Evolutionary conservation across 2,329 filamentous ascomycete genomes (phyloP), one percentile per base, ranked within the genome.

Genomic region (Ustulina deusta): DNA sequence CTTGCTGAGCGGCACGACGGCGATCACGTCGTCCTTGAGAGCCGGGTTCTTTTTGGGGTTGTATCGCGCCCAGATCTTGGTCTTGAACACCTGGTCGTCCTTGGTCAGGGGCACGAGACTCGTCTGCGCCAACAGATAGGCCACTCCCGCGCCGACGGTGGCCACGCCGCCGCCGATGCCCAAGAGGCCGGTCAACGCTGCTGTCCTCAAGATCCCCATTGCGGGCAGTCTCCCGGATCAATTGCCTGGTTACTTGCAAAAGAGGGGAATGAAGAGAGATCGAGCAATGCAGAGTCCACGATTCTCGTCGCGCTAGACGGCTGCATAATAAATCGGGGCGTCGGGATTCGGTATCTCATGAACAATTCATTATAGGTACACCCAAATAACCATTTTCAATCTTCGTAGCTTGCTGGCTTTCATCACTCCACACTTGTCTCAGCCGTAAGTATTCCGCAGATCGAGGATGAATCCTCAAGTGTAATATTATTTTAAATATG

Each of bases 41-140:
- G 86, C 82, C 0, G 89, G 86, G 77, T 92, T 91, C 36, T 82
- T 79, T 48, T 85, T 83, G 1, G 88, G 86, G 74, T 93, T 93
- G 78, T 86, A 85, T 66, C 83, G 84, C 56, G 82, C 79, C 81
- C 86, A 91, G 63, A 84, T 78, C 20, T 83, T 81, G 32, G 86
- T 86, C 61, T 81, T 81, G 84, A 89, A 90, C 72, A 92, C 79
- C 40, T 87, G 85, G 72, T 92, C 90, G 71, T 85, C 83, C 51
- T 84, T 77, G n/a, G 83, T 78, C 54, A 90, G 85, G 61, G 87
- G 84, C 74, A 88, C 80, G 74, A 90, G 81, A 44, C 81, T 83
- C 72, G 87, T 89, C 68, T 84, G 82, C 68, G 85, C 82, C 49
- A 85, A 86, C 66, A 85, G 82, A 67, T 84, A 86, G 38, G 80